phyloP scores from a whole-genome alignment of 208 protist species.

The Acanthamoeba lenticulata region DNA sequence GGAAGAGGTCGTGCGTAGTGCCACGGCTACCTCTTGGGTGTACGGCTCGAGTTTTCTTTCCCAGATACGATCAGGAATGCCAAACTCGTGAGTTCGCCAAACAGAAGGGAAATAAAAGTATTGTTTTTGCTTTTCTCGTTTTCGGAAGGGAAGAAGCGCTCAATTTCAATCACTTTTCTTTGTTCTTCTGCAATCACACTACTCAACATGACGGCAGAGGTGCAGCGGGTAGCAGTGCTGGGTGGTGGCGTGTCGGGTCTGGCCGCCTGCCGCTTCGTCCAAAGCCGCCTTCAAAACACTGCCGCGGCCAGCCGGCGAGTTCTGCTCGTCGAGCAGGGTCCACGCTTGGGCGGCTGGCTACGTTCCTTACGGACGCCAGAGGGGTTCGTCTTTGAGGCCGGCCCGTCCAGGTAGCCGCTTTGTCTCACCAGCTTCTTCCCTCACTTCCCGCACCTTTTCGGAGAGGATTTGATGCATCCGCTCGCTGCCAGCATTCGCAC shows the following conservation, averaged over 20 bases:
- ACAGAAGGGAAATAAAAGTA: no score
- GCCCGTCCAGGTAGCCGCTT: neutral
- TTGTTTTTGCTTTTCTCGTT: no score
- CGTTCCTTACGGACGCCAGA: neutral
- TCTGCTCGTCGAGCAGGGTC: neutral
- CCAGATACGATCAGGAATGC: no score
- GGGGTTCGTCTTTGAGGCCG: conserved; percentile 34
- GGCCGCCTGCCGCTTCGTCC: neutral
- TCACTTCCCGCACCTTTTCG: neutral
- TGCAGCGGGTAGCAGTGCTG: conserved; percentile 7
- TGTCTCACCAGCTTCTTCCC: neutral
- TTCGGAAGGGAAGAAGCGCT: no score
- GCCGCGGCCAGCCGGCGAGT: neutral
- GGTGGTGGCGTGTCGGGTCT: conserved; percentile 50
- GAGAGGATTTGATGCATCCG: neutral
- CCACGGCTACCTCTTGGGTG: no score
- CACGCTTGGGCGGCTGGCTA: conserved; percentile 35
- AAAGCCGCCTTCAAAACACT: neutral
- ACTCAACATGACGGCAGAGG: neutral
- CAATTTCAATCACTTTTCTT: no score
- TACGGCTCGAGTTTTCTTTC: no score
- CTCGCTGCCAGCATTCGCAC: neutral
- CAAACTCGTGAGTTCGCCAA: no score
- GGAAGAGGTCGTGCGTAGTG: no score
- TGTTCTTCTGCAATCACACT: no score